Evolutionary conservation across 164 flowering plant species (phyloP), one percentile per base, ranked within the genome.

Genomic region (Kingdonia uniflora): DNA sequence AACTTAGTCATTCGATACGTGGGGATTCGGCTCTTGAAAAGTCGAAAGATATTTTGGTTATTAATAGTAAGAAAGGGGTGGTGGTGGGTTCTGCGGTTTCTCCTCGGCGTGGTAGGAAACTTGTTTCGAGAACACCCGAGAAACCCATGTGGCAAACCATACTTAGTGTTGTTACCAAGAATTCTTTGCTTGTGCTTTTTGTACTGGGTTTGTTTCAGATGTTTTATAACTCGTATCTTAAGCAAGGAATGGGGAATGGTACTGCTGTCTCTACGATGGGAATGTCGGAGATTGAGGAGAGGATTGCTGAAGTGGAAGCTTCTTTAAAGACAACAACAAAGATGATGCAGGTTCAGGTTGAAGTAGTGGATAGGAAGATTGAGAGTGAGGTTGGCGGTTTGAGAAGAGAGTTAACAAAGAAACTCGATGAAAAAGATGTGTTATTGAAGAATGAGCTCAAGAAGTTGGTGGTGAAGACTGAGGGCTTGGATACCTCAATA

Each of bases 291-390:
- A 56, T 80, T 17, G 89, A 85, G 43, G 76, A 75, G 29, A 57
- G 82, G 48, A 66, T 88, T 44, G 68, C 80, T 0, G 81, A 76
- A 39, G 70, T 85, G 10, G 95, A 88, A 66, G 41, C 49, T 17
- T 64, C 79, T 2, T 25, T 80, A 57, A 78, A 77, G 74, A 79
- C 61, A 17, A 70, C 86, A 0, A 52, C 72, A 1, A 81, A 74
- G 60, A 75, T 78, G 86, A 66, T 85, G 60, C 90, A 85, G 72
- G 76, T 78, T 26, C 96, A 84, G 54, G 73, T 84, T 37, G 87
- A 79, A 17, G 77, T 73, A 0, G 45, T 69, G 38, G 74, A 75
- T 49, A 55, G 51, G 48, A 75, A 72, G 51, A 26, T 70, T 20
- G 68, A 64, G 44, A 56, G 46, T 44, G 60, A 53, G 39, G 59